Evolutionary conservation across 371 early-diverging fungal genomes (phyloP).

Genomic region (Rhizomucor miehei): DNA sequence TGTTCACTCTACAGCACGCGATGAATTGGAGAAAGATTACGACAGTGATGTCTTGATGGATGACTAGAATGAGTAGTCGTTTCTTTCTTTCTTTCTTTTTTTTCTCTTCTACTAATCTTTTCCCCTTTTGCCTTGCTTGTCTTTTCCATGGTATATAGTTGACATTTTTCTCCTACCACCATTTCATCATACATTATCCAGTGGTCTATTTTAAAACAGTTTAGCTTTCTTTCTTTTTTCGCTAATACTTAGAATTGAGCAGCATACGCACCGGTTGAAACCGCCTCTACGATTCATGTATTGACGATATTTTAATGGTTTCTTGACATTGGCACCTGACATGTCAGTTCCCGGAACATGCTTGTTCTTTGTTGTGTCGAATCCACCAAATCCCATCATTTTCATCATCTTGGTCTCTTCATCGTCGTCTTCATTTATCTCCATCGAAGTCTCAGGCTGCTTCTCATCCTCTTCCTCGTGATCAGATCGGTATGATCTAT

Average conservation of each 20-base stretch:
- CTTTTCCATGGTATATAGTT: constrained; percentile 1
- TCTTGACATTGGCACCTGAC: constrained; percentile 69
- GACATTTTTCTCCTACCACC: background rate
- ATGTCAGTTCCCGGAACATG: constrained; percentile 67
- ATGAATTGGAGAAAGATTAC: constrained; percentile 48
- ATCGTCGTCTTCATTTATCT: constrained; percentile 38
- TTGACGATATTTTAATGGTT: constrained; percentile 84
- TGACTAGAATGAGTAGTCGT: too few relatives aligned
- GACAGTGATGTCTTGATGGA: constrained; percentile 23
- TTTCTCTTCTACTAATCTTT: too few relatives aligned
- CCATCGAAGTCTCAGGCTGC: background rate
- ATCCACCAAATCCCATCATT: constrained; percentile 86
- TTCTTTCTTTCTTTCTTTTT: background rate
- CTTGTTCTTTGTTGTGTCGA: constrained; percentile 84
- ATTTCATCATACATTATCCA: constrained; percentile 25
- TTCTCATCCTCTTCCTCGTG: too few relatives aligned
- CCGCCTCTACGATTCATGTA: constrained; percentile 95
- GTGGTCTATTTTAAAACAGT: constrained; percentile 24
- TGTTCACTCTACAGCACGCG: constrained; percentile 58
- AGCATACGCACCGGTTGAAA: constrained; percentile 63
- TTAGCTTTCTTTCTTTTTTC: background rate
- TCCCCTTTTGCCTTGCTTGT: constrained; percentile 2
- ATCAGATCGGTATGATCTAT: too few relatives aligned
- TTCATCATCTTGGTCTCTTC: constrained; percentile 53
- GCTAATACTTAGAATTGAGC: too few relatives aligned